Conservation (phyloP, 129 eudicot genomes). For the Erigeron canadensis region DNA sequence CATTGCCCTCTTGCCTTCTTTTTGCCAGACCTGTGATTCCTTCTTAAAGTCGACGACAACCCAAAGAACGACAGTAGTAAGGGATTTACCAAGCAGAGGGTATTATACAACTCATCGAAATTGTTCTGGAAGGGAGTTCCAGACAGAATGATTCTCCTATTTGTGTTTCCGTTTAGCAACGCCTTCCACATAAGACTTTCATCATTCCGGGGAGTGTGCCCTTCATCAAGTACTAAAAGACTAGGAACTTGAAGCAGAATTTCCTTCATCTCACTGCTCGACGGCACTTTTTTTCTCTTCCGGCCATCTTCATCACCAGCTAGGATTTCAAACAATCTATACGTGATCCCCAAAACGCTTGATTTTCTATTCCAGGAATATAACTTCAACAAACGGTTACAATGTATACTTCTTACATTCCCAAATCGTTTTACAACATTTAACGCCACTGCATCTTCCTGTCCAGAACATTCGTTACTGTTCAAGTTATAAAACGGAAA, state of each 20-base stretch:
- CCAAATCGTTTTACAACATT: conserved; percentile 34
- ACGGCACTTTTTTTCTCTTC: conserved; percentile 17
- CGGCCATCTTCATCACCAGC: not conserved
- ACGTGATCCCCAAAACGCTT: conserved; percentile 73
- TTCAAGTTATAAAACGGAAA: conserved; percentile 41
- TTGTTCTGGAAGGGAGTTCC: conserved; percentile 89
- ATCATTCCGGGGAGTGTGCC: conserved; percentile 78
- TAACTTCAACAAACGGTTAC: conserved; percentile 41
- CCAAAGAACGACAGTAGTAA: too few relatives aligned
- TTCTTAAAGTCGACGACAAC: conserved; percentile 21
- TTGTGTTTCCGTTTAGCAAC: conserved; percentile 46
- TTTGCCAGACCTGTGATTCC: conserved; percentile 29
- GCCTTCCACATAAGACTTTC: conserved; percentile 47
- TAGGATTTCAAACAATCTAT: conserved; percentile 36
- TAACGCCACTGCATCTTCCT: conserved; percentile 25
- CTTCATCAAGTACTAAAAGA: conserved; percentile 77
- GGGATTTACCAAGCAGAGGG: conserved; percentile 53
- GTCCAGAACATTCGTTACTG: conserved; percentile 29
- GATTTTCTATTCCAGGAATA: conserved; percentile 47
- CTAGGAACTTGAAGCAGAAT: conserved; percentile 52
- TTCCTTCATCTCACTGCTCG: too few relatives aligned
- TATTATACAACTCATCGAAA: conserved; percentile 61
- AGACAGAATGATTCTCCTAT: conserved; percentile 54
- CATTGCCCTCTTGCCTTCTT: conserved; percentile 1
- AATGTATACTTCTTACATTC: conserved; percentile 17